These are phyloP conservation scores for Magnusiomyces paraingens DNA, from an alignment of 1,139 yeast genomes.

Conservation along the genomic window DNA sequence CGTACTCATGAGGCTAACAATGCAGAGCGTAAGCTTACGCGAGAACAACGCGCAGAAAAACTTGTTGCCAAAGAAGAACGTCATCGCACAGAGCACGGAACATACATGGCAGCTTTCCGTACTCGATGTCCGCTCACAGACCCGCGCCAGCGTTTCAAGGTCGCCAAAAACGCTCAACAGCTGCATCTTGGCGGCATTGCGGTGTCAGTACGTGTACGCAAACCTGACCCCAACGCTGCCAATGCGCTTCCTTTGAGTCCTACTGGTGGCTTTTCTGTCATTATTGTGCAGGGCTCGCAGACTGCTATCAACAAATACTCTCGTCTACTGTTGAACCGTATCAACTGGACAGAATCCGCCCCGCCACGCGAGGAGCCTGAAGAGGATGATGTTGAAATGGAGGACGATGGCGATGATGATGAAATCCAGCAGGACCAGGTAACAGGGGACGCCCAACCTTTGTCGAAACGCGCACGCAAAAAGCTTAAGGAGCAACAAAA, in stretches of 20 bases:
- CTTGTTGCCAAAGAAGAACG: slow-evolving; percentile 40
- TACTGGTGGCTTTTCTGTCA: slow-evolving; percentile 44
- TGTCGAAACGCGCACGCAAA: neutral
- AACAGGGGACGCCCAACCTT: too few species aligned
- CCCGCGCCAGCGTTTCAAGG: slow-evolving; percentile 63
- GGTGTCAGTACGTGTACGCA: slow-evolving; percentile 18
- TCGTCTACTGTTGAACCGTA: slow-evolving; percentile 53
- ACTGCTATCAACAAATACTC: slow-evolving; percentile 56
- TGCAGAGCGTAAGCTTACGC: slow-evolving; percentile 52
- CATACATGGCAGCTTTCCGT: slow-evolving; percentile 52
- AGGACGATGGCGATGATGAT: slow-evolving; percentile 3
- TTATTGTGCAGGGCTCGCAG: slow-evolving; percentile 68
- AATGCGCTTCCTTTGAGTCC: slow-evolving; percentile 15
- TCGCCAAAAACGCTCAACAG: slow-evolving; percentile 76
- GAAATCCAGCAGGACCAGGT: neutral
- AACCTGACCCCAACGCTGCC: slow-evolving; percentile 18
- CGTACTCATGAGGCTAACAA: slow-evolving; percentile 57
- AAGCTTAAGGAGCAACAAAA: slow-evolving; percentile 8
- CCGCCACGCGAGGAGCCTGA: slow-evolving; percentile 26
- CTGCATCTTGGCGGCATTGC: slow-evolving; percentile 57
- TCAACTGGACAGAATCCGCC: slow-evolving; percentile 58
- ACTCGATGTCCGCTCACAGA: slow-evolving; percentile 46
- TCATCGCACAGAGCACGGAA: slow-evolving; percentile 50
- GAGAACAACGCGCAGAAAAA: slow-evolving; percentile 50
- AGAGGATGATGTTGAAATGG: slow-evolving; percentile 20